These are phyloP conservation scores for Cadophora luteo-olivacea DNA, from an alignment of 2,329 filamentous ascomycete species.

Conservation along the genomic window DNA sequence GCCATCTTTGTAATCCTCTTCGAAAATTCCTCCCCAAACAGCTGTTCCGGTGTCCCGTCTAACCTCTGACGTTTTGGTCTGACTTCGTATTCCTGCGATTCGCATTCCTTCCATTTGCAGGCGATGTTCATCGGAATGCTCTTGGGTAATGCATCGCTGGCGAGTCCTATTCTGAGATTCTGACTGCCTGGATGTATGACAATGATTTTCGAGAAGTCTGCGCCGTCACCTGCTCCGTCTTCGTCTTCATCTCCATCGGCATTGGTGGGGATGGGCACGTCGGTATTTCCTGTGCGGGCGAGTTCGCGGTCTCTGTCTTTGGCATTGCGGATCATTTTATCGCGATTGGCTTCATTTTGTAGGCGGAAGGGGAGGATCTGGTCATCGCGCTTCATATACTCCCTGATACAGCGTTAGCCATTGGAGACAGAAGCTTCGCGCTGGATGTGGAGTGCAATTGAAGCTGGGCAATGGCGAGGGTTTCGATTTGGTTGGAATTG, in stretches of 20 bases:
- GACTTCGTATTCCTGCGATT: slow-evolving; percentile 82
- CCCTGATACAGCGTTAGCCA: slow-evolving; percentile 57
- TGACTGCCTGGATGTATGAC: slow-evolving; percentile 96
- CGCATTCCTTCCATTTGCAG: slow-evolving; percentile 76
- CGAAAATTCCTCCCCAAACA: slow-evolving; percentile 83
- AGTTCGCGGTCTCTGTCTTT: slow-evolving; percentile 88
- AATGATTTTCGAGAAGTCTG: slow-evolving; percentile 87
- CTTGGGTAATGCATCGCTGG: slow-evolving; percentile 94
- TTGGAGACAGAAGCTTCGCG: slow-evolving; percentile 3
- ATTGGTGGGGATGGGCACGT: slow-evolving; percentile 65
- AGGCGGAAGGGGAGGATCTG: slow-evolving; percentile 89
- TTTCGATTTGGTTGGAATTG: background rate
- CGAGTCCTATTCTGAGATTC: slow-evolving; percentile 91
- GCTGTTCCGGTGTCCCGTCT: slow-evolving; percentile 67
- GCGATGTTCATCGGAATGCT: slow-evolving; percentile 94
- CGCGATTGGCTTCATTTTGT: slow-evolving; percentile 85
- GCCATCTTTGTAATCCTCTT: slow-evolving; percentile 83
- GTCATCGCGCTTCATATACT: slow-evolving; percentile 98
- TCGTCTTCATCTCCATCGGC: slow-evolving; percentile 59
- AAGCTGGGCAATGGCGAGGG: background rate
- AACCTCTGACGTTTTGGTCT: slow-evolving; percentile 75
- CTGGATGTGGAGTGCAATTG: background rate
- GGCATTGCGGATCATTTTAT: slow-evolving; percentile 82
- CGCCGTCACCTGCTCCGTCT: slow-evolving; percentile 62
- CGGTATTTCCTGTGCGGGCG: slow-evolving; percentile 74